Base-by-base conservation (phyloP, 768 basidiomycete species). In the Boletellus ananiceps region DNA sequence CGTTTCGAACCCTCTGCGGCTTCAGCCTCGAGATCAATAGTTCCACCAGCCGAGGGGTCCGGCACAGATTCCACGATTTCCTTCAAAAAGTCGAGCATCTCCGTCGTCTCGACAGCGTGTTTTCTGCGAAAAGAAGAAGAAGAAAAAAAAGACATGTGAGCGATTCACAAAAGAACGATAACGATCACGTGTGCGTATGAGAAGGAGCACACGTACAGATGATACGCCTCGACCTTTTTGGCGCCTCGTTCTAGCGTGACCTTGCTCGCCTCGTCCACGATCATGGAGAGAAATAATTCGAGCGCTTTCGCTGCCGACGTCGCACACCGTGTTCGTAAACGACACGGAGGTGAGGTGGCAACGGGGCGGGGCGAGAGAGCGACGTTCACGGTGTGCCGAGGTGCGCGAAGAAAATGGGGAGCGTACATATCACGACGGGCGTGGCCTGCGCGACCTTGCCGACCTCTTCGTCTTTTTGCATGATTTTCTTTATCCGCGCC, bases 391-490 rank as follows among this genome's bases (percentile, higher is more conserved):
- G 49, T 27, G 48, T 57, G 55, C 38, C 29, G 29, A 7, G 52
- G 51, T 4, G 51, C 42, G 47, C 48, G 46, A 13, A 37, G 49
- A 50, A 55, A 43, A 50, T 36, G 40, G n/a, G 34, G 35, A 15
- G 79, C 91, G 67, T 62, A 96, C 95, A 98, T 60, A 98, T 96
- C 50, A 97, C 90, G 51, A 97, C 80, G 1, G 95, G 95, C 4
- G 94, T 95, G 23, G 92, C 93, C 65, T 93, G 91, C 2, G 95
- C 93, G 29, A 98, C 92, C 67, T 98, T 98, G 50, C 95, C 95
- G 16, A 98, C 95, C 64, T 98, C 95, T 64, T 98, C 95, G 64
- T 98, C 95, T 66, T 93, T 93, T 74, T 98, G 95, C 91, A 98
- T 98, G 48, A 97, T 96, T 74, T 92, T 90, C 79, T 97, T 98